Conservation (phyloP, 371 early-diverging fungal species). For the Globomyces sp. region DNA sequence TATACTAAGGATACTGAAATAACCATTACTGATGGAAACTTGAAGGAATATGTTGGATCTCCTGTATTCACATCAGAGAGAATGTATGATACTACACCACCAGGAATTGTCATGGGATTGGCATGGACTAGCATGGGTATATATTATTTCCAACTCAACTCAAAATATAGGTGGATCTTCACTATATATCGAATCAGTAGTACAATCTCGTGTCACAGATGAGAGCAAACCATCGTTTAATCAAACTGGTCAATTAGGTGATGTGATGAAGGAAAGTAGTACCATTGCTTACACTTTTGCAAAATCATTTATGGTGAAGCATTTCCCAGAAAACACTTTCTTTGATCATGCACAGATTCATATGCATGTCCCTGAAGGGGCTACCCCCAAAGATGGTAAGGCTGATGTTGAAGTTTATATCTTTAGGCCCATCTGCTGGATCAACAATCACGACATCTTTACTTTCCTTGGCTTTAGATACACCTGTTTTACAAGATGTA, state of each 20-base stretch:
- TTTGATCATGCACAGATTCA: slow-evolving; percentile 88
- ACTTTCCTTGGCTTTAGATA: slow-evolving; percentile 82
- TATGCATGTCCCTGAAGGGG: slow-evolving; percentile 97
- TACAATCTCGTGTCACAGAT: slow-evolving; percentile 69
- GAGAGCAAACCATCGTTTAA: slow-evolving; percentile 65
- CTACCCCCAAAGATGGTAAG: slow-evolving; percentile 94
- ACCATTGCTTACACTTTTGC: slow-evolving; percentile 94
- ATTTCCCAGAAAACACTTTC: slow-evolving; percentile 81
- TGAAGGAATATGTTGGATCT: slow-evolving; percentile 91
- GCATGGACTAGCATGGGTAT: slow-evolving; percentile 94
- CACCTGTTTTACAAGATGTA: slow-evolving; percentile 65
- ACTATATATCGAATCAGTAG: slow-evolving; percentile 91
- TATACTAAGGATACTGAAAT: slow-evolving; percentile 15
- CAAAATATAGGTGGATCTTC: slow-evolving; percentile 76
- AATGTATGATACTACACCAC: slow-evolving; percentile 84
- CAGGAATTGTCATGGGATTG: slow-evolving; percentile 94
- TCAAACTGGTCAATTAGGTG: slow-evolving; percentile 92
- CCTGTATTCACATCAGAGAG: slow-evolving; percentile 87
- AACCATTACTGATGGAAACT: slow-evolving; percentile 49
- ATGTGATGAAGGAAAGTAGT: slow-evolving; percentile 98
- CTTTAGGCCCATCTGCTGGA: slow-evolving; percentile 88
- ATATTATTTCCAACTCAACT: too few species aligned
- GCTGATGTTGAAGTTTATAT: neutral
- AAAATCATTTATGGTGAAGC: slow-evolving; percentile 69
- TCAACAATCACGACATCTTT: slow-evolving; percentile 93